phyloP scores from a whole-genome alignment of 225 moss, liverwort and hornwort species.

The Pseudisothecium myosuroides region DNA sequence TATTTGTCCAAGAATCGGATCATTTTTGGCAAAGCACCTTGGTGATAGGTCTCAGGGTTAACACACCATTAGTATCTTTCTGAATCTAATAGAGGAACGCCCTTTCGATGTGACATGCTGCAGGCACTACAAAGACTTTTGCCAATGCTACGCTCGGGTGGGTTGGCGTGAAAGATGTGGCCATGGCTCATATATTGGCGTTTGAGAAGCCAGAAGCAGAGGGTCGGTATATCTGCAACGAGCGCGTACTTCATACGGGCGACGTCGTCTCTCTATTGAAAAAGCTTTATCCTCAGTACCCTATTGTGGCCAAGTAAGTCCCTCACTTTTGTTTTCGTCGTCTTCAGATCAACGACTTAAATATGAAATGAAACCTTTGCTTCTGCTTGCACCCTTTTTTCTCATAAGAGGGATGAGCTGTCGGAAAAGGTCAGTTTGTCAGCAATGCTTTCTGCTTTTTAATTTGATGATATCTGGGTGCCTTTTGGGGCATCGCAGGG shows the following conservation, averaged over 20 bases:
- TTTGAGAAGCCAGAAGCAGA: constrained; percentile 68
- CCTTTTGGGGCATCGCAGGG: background rate
- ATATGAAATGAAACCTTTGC: background rate
- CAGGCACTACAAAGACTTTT: constrained; percentile 28
- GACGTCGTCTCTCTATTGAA: constrained; percentile 31
- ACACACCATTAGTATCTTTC: background rate
- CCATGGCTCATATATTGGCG: constrained; percentile 64
- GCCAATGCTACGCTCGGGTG: constrained; percentile 2
- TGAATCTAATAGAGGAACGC: background rate
- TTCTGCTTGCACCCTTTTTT: background rate
- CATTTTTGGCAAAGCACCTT: background rate
- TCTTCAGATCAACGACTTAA: background rate
- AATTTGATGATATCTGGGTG: background rate
- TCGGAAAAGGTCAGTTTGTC: background rate
- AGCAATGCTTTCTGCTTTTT: background rate
- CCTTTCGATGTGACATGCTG: background rate
- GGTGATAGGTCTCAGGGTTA: background rate
- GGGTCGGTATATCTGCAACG: constrained; percentile 61
- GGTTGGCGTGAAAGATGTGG: constrained; percentile 75
- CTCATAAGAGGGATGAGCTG: background rate
- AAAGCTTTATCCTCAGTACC: constrained; percentile 49
- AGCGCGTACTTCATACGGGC: constrained; percentile 19
- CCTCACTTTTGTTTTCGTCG: background rate
- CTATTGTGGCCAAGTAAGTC: constrained; percentile 57
- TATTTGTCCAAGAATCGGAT: background rate